These are phyloP conservation scores for Morella rubra DNA, from an alignment of 306 rosid species.

Conservation along the genomic window DNA sequence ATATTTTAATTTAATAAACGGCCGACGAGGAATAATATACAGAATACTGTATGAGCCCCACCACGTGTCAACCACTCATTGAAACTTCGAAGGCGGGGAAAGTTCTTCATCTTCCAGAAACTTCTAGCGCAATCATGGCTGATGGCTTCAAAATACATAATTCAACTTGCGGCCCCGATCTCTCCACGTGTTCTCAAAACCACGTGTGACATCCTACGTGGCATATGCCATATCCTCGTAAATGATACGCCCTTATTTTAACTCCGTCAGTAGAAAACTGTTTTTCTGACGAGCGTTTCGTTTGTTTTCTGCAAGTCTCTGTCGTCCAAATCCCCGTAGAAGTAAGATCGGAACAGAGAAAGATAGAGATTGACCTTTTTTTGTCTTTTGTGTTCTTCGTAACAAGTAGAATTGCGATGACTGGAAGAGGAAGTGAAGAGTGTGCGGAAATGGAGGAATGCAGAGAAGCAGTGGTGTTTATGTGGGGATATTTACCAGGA, in stretches of 20 bases:
- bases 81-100: slow-evolving; percentile 14
- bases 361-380: not conserved
- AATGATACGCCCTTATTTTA: slow-evolving; percentile 33
- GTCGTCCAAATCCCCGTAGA: not conserved
- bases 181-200: slow-evolving; percentile 40
- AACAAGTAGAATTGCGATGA: slow-evolving; percentile 35
- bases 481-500: slow-evolving; percentile 95
- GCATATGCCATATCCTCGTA: slow-evolving; percentile 37
- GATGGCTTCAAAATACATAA: slow-evolving; percentile 15
- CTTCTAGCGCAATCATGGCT: slow-evolving; percentile 29
- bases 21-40: not conserved
- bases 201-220: slow-evolving; percentile 50
- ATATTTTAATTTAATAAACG: slow-evolving; percentile 1
- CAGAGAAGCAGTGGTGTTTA: slow-evolving; percentile 49
- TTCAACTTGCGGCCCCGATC: slow-evolving; percentile 29
- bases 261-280: too few species aligned
- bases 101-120: slow-evolving; percentile 46
- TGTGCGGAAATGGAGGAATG: slow-evolving; percentile 41
- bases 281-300: not conserved
- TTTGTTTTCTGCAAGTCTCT: slow-evolving; percentile 17
- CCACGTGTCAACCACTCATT: slow-evolving; percentile 31
- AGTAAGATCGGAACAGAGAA: not conserved
- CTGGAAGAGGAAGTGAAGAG: slow-evolving; percentile 41
- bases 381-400: not conserved
- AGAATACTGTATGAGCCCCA: not conserved